Percentiles rank a stretch among this genome's conserved stretches.
Evolutionary conservation across 2,329 filamentous ascomycete genomes (phyloP).

Genomic region (Beauveria varroae): DNA sequence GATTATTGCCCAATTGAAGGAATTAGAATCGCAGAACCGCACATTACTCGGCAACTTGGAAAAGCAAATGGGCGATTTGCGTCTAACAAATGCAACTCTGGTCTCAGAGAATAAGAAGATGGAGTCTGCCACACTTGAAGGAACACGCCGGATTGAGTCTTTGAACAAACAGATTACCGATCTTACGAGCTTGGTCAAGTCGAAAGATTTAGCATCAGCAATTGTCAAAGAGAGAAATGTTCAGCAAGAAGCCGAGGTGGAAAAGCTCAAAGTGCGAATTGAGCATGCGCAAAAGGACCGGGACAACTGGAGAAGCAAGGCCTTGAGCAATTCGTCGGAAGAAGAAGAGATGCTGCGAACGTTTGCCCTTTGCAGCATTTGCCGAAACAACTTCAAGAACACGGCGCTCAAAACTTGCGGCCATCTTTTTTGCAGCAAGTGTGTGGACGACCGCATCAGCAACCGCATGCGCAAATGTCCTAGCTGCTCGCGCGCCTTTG

Average conservation of each 20-base stretch:
- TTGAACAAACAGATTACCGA: constrained; percentile 70
- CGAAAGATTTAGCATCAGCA: constrained; percentile 59
- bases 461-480: constrained; percentile 94
- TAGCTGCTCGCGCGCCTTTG: constrained; percentile 86
- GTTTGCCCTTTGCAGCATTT: constrained; percentile 71
- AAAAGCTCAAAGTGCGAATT: constrained; percentile 69
- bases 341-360: constrained; percentile 75
- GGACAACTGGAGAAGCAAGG: constrained; percentile 79
- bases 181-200: constrained; percentile 63
- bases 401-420: constrained; percentile 90
- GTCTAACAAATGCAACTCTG: constrained; percentile 66
- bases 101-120: constrained; percentile 66
- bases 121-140: constrained; percentile 65
- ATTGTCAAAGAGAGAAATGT: constrained; percentile 49
- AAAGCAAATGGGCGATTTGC: constrained; percentile 80
- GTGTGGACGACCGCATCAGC: constrained; percentile 79
- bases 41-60: constrained; percentile 76
- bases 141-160: constrained; percentile 60
- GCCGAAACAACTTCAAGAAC: constrained; percentile 89
- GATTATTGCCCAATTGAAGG: constrained; percentile 88
- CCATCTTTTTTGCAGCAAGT: constrained; percentile 86
- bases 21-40: constrained; percentile 71
- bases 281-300: constrained; percentile 75
- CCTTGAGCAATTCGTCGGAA: constrained; percentile 69
- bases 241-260: constrained; percentile 65